Base-by-base conservation (phyloP, 2,329 filamentous ascomycete genomes). In the Claviceps purpurea region DNA sequence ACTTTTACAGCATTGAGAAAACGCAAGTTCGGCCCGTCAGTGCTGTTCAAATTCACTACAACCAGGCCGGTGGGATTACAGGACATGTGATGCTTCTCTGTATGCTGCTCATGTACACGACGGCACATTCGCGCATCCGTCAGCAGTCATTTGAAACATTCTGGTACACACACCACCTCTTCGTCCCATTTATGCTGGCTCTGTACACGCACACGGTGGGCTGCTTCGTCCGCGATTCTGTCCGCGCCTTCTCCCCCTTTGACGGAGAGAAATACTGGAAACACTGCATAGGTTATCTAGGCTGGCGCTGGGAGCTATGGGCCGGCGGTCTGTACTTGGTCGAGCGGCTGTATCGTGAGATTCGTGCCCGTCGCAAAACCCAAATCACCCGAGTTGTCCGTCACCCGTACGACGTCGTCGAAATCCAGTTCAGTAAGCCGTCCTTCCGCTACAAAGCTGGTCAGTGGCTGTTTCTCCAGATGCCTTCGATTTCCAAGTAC, bases 161-260 rank as follows among this genome's bases (percentile, higher is more conserved):
- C 67, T 98, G 93, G 93, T 98, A 98, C 70, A 95, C 89, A 0
- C 93, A 98, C 69, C 93, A 98, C 63, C 79, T 98, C n/a, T 97
- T 97, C 63, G 86, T 98, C 55, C 91, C 93, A 1, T 98, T 98
- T 69, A 71, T 97, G 63, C 76, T 98, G 45, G 91, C 81, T 46
- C 82, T 98, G 59, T 98, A 97, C 70, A 97, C 91, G 13, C 93
- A 98, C 68, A 91, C 93, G 1, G 88, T 87, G 7, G 90, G 89
- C 54, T 98, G 93, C 70, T 98, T 98, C 71, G 93, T 98, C 41
- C 87, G 93, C 59, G 90, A 96, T 64, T 85, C 82, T 1, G 67
- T 74, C 5, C 63, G 79, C 0, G 79, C 82, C 2, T 77, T 84
- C 59, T 96, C 90, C 7, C 93, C 93, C 2, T 93, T 98, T 58